Evolutionary conservation across 78 protist genomes (phyloP).

Genomic region (Isochrysis galbana): DNA sequence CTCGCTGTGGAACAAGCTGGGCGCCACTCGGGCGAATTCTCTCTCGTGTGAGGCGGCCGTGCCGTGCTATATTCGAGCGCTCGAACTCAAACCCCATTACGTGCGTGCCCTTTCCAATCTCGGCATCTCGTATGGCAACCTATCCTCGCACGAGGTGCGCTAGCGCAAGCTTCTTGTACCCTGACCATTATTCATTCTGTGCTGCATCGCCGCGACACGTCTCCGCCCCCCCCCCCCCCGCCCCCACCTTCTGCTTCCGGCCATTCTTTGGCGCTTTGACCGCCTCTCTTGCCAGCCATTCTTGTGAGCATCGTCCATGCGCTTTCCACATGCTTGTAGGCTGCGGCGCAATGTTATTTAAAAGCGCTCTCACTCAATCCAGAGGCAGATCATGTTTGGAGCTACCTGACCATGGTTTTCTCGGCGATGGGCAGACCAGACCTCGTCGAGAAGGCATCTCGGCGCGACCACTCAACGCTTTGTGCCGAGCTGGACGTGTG

Average conservation of each 20-base stretch:
- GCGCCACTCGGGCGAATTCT: slow-evolving; percentile 2
- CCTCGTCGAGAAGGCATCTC: not conserved
- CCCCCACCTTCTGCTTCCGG: too few relatives aligned
- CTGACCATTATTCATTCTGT: too few relatives aligned
- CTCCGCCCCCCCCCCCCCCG: too few relatives aligned
- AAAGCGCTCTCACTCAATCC: not conserved
- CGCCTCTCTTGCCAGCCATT: too few relatives aligned
- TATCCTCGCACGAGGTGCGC: too few relatives aligned
- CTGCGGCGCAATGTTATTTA: not conserved
- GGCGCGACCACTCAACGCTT: not conserved
- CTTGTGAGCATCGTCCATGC: too few relatives aligned
- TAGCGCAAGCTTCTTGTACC: too few relatives aligned
- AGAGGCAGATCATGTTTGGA: not conserved
- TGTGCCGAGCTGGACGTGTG: not conserved
- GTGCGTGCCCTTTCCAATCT: slow-evolving; percentile 22
- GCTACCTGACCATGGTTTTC: not conserved
- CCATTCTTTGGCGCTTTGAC: too few relatives aligned
- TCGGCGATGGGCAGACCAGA: not conserved
- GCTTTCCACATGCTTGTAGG: too few relatives aligned
- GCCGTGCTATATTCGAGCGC: not conserved
- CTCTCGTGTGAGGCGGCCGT: not conserved
- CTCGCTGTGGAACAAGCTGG: slow-evolving; percentile 22
- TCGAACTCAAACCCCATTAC: not conserved
- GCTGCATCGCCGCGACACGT: too few relatives aligned
- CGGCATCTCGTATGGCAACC: slow-evolving; percentile 19